These are phyloP conservation scores for Cornus controversa DNA, from an alignment of 148 eudicot species.

Conservation along the genomic window DNA sequence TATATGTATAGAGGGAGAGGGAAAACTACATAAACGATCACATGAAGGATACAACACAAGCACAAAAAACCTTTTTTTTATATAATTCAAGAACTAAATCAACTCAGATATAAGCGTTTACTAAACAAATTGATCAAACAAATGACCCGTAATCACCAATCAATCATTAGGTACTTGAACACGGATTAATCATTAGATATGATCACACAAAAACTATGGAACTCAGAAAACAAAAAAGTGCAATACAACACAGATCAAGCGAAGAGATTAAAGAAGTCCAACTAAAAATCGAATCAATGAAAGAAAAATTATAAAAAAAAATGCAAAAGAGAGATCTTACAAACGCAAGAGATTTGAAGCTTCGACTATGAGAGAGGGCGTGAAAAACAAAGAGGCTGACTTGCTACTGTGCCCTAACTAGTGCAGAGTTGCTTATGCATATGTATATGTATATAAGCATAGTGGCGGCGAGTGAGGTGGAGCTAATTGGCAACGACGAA, in stretches of 20 bases:
- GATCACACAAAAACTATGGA: not conserved
- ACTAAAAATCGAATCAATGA: not conserved
- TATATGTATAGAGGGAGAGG: no score
- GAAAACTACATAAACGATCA: no score
- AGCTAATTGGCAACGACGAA: not conserved
- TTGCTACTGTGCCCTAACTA: not conserved
- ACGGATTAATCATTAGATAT: not conserved
- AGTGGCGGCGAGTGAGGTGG: not conserved
- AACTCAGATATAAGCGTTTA: not conserved
- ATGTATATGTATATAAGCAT: no score
- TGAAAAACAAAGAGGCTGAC: not conserved
- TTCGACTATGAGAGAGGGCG: not conserved
- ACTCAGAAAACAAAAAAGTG: not conserved
- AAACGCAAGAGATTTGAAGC: not conserved
- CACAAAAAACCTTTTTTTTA: no score
- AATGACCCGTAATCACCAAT: no score
- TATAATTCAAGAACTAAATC: not conserved
- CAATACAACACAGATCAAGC: not conserved
- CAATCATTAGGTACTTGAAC: no score
- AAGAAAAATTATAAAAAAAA: no score
- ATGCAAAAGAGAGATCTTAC: not conserved
- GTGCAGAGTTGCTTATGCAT: not conserved
- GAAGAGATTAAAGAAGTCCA: no score
- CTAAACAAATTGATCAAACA: no score
- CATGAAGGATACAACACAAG: no score